Percentiles rank a stretch among this genome's conserved stretches.
Evolutionary conservation across 139 green algal species (phyloP).

Genomic region (Astrephomene gubernaculifera): DNA sequence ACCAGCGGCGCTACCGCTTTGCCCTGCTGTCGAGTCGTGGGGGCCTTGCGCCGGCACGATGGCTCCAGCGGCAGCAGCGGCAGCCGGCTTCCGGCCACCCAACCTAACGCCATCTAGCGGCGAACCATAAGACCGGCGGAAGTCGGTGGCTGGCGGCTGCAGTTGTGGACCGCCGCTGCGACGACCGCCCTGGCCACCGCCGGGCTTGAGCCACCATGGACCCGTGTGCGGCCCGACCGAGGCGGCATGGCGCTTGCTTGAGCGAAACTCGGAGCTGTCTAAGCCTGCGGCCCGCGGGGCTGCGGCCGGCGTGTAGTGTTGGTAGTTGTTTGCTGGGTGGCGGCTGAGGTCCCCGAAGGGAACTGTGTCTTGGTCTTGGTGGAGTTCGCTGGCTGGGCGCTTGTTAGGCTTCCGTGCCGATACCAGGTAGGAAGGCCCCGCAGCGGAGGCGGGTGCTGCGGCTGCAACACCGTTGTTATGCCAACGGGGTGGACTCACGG

Average conservation of each 20-base stretch:
- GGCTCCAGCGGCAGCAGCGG: neutral
- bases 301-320: neutral
- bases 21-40: neutral
- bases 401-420: conserved; percentile 33
- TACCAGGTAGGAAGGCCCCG: conserved; percentile 26
- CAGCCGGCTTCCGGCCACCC: neutral
- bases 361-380: neutral
- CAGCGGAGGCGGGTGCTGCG: neutral
- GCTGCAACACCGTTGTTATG: neutral
- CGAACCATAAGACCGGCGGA: neutral
- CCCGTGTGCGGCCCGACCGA: conserved; percentile 2
- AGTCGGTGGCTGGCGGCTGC: neutral
- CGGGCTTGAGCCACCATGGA: conserved; percentile 35
- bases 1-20: neutral
- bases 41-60: neutral
- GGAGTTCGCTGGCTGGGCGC: conserved; percentile 17
- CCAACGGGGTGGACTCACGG: neutral
- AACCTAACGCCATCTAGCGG: neutral
- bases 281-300: neutral
- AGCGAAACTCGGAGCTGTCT: neutral
- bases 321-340: neutral
- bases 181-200: neutral
- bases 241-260: conserved; percentile 33
- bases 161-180: neutral
- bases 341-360: neutral